Conservation (phyloP, 208 protist genomes). For the Leishmania martiniquensis region DNA sequence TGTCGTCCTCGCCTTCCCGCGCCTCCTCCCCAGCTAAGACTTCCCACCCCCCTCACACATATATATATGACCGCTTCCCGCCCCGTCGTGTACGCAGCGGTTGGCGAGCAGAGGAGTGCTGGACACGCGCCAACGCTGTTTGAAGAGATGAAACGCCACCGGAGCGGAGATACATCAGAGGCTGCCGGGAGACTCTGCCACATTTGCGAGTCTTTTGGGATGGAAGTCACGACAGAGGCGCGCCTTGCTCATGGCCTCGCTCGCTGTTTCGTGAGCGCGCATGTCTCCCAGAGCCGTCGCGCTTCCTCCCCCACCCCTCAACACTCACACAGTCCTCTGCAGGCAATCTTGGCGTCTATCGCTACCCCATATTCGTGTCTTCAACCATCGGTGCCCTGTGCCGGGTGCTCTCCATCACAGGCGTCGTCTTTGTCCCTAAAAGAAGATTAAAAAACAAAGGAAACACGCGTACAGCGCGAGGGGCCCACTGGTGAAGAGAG, state of each 20-base stretch:
- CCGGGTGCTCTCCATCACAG: background rate
- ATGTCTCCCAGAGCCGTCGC: background rate
- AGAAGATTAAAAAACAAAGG: background rate
- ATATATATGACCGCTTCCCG: background rate
- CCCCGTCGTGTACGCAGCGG: background rate
- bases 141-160: background rate
- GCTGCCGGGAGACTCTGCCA: background rate
- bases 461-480: background rate
- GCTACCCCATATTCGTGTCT: background rate
- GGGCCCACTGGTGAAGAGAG: background rate
- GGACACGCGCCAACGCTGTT: background rate
- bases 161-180: background rate
- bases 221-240: background rate
- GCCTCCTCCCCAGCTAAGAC: background rate
- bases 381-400: too few species aligned
- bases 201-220: background rate
- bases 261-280: conserved; percentile 2
- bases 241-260: background rate
- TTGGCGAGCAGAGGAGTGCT: background rate
- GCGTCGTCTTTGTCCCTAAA: background rate
- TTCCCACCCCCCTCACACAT: background rate
- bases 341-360: background rate
- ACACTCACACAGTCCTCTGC: background rate
- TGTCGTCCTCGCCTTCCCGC: background rate
- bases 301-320: background rate